These are phyloP conservation scores for Eruca vesicaria DNA, from an alignment of 441 rosid genomes.

Conservation along the genomic window DNA sequence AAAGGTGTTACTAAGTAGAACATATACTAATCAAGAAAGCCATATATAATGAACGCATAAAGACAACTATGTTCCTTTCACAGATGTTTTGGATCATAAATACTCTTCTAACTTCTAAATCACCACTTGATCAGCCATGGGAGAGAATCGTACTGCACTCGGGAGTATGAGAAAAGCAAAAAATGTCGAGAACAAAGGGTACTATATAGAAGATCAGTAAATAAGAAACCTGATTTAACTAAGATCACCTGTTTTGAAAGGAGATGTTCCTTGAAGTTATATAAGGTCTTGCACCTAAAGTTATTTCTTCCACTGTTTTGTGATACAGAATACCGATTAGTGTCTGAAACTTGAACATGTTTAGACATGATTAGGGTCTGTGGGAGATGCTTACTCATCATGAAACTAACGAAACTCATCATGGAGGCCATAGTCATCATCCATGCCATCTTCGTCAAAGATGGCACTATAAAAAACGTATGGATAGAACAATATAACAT, in stretches of 20 bases:
- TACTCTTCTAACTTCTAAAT: slow-evolving; percentile 24
- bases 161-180: slow-evolving; percentile 17
- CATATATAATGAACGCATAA: background rate
- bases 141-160: slow-evolving; percentile 22
- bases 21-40: slow-evolving; percentile 10
- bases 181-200: slow-evolving; percentile 5
- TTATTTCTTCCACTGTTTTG: too few species aligned
- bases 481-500: slow-evolving; percentile 41
- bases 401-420: slow-evolving; percentile 78
- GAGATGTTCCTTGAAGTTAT: slow-evolving; percentile 23
- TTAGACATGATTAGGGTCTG: background rate
- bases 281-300: too few species aligned
- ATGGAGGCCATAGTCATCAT: slow-evolving; percentile 55
- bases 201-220: background rate
- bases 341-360: background rate
- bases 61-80: slow-evolving; percentile 3
- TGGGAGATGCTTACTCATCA: slow-evolving; percentile 34
- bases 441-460: slow-evolving; percentile 73
- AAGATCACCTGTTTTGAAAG: slow-evolving; percentile 24
- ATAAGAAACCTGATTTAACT: background rate
- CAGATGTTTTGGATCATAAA: slow-evolving; percentile 17
- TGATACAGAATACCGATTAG: background rate
- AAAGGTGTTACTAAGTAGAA: background rate
- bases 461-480: slow-evolving; percentile 93
- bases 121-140: slow-evolving; percentile 22